Percentiles rank a stretch among this genome's conserved stretches.
phyloP scores from a whole-genome alignment of 83 land plant species.

The Thuja plicata region DNA sequence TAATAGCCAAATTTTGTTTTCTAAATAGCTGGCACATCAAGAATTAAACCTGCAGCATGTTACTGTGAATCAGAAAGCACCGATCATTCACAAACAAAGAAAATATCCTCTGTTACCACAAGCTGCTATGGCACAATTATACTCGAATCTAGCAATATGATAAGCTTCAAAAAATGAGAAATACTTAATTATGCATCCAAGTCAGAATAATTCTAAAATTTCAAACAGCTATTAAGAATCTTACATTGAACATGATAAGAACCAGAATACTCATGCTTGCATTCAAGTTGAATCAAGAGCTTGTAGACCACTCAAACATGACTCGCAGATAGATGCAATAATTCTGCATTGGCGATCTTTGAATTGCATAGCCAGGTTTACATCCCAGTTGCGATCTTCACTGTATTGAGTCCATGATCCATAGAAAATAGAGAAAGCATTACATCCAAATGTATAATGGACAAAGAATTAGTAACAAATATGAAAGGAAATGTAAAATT shows the following conservation, averaged over 20 bases:
- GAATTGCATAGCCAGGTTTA: constrained; percentile 8
- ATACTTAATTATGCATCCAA: background rate
- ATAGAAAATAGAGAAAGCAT: background rate
- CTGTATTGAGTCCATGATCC: background rate
- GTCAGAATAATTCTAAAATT: background rate
- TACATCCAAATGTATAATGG: background rate
- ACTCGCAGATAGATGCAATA: constrained; percentile 11
- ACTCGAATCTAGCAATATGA: background rate
- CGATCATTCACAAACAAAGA: background rate
- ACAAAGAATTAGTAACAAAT: background rate
- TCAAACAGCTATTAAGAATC: background rate
- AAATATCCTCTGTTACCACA: background rate
- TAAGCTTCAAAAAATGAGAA: background rate
- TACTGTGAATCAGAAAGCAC: background rate
- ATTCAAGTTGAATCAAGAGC: background rate
- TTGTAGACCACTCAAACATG: constrained; percentile 11
- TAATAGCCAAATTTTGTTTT: background rate
- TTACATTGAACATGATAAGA: background rate
- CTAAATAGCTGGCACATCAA: background rate
- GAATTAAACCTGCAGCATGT: background rate
- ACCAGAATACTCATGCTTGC: background rate
- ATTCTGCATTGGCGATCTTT: background rate
- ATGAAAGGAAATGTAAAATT: background rate
- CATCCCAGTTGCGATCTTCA: constrained; percentile 5
- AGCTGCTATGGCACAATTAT: background rate